Base-by-base conservation (phyloP, 768 basidiomycete species). In the Imleria badia region DNA sequence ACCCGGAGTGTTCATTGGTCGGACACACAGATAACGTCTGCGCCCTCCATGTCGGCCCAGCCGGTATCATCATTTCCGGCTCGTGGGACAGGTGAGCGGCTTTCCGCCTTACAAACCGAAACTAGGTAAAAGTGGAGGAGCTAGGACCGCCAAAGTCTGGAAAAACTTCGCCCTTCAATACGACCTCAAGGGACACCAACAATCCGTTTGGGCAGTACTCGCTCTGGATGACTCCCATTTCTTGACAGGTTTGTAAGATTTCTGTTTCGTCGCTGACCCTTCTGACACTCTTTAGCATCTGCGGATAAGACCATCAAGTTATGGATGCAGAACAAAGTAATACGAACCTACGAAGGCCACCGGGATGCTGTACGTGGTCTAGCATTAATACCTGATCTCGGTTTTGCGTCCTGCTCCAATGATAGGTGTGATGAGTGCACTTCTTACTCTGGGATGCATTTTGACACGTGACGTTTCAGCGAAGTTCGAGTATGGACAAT, bases 391-490 rank as follows among this genome's bases (percentile, higher is more conserved):
- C 85, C 87, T 14, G 89, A 93, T 66, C 84, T 92, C 58, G 91
- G 94, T 7, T 99, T 99, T 69, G 97, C 91, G 45, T 97, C 93
- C 40, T 96, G 91, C 59, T 91, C 90, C 15, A 98, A 99, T 63
- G 97, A 99, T 69, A 91, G 89, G 91, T 90, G 53, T 56, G 75
- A 65, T 13, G 43, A 31, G 5, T 9, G 19, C 23, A 11, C 34
- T 29, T 47, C 39, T 31, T 38, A 29, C 41, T 51, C 30, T n/a
- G 12, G 33, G 30, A 14, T 31, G 41, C 19, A 40, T 17, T 38
- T 52, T 59, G 41, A 60, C 33, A n/a, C 2, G 0, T 48, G 45
- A 26, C 13, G 36, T 52, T 56, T 23, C 57, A 97, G 96, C 60
- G 88, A 94, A 72, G 90, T 99, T 59, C 90, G 87, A 45, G 85